These are phyloP conservation scores for Diaporthe ampelina DNA, from an alignment of 2,329 filamentous ascomycete genomes.

Conservation along the genomic window DNA sequence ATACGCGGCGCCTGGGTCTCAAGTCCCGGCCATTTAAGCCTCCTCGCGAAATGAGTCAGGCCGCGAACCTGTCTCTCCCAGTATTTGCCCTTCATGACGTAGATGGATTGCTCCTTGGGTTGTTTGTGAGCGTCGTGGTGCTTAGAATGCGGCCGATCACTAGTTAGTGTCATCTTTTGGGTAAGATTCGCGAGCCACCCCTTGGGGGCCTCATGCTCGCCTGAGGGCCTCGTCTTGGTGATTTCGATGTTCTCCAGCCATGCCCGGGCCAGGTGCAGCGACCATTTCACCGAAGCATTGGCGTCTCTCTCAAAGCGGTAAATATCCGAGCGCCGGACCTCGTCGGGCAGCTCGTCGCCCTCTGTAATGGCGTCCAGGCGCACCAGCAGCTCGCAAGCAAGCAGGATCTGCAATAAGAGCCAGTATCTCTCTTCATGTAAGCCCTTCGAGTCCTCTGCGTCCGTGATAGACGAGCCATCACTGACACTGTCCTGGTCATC, in stretches of 20 bases:
- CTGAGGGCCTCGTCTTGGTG: conserved; percentile 57
- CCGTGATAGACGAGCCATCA: conserved; percentile 65
- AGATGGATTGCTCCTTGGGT: conserved; percentile 55
- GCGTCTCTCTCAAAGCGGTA: conserved; percentile 73
- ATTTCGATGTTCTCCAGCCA: conserved; percentile 79
- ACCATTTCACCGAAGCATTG: conserved; percentile 75
- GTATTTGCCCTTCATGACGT: conserved; percentile 68
- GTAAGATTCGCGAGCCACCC: conserved; percentile 72
- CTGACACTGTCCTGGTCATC: conserved; percentile 68
- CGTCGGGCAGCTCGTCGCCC: conserved; percentile 68
- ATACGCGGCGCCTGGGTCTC: conserved; percentile 65
- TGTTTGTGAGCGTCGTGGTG: conserved; percentile 56
- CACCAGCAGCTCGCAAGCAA: conserved; percentile 75
- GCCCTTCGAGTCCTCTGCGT: conserved; percentile 63
- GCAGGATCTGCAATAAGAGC: conserved; percentile 75
- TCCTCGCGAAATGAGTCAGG: conserved; percentile 73
- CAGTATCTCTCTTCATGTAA: conserved; percentile 75
- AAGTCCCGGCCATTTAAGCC: conserved; percentile 73
- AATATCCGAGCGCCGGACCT: conserved; percentile 68
- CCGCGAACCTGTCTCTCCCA: conserved; percentile 72
- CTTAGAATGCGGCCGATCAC: conserved; percentile 48
- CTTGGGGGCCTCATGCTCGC: conserved; percentile 46
- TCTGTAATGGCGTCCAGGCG: conserved; percentile 74
- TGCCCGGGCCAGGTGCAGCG: conserved; percentile 72
- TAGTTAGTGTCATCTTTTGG: conserved; percentile 63